These are phyloP conservation scores for Physcomitrium patens DNA, from an alignment of 225 moss, liverwort and hornwort species.

Conservation along the genomic window DNA sequence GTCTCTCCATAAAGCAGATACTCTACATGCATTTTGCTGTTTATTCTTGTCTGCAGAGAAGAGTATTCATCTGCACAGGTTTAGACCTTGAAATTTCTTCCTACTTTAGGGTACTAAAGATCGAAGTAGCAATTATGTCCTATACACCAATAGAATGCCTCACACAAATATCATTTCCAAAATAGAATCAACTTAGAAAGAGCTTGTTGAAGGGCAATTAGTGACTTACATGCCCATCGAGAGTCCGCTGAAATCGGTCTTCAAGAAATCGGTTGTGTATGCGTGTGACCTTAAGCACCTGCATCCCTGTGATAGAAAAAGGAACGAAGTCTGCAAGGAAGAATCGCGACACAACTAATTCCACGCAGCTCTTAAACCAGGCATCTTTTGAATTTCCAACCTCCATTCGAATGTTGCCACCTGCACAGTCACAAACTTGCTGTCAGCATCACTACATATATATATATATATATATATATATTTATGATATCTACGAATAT, in stretches of 20 bases:
- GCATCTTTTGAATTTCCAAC: constrained; percentile 75
- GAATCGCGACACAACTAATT: constrained; percentile 84
- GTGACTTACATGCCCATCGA: constrained; percentile 71
- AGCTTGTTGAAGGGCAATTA: background rate
- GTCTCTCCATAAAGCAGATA: constrained; percentile 94
- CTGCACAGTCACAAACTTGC: constrained; percentile 37
- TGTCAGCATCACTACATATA: background rate
- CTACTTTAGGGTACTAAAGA: background rate
- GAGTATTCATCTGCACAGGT: background rate
- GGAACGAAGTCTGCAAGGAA: constrained; percentile 76
- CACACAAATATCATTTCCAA: constrained; percentile 13
- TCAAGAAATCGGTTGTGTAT: constrained; percentile 94
- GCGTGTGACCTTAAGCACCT: constrained; percentile 86
- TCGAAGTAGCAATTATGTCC: background rate
- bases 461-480: background rate
- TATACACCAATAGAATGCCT: constrained; percentile 1
- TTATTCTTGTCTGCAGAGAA: constrained; percentile 56
- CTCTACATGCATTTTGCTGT: constrained; percentile 75
- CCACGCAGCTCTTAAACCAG: constrained; percentile 91
- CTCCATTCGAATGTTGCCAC: constrained; percentile 96
- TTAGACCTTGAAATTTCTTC: constrained; percentile 4
- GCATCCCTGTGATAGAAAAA: constrained; percentile 76
- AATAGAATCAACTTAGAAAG: background rate
- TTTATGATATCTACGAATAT: background rate
- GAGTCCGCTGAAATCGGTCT: constrained; percentile 74